phyloP scores from a whole-genome alignment of 1,139 yeast genomes.

The Pichia cactophila region DNA sequence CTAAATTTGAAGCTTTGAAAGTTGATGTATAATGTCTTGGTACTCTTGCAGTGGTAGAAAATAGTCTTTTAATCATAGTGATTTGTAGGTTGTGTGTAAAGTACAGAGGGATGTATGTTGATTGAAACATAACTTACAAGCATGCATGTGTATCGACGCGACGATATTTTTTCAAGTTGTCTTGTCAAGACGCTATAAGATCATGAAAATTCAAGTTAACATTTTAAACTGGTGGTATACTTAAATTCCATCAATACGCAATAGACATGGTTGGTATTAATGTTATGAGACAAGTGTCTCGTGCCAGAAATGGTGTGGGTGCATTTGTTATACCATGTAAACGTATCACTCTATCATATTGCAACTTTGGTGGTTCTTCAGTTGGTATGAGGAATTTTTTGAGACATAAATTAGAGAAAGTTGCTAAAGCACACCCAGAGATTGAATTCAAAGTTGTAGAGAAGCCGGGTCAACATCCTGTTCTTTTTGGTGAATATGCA shows the following conservation, averaged over 20 bases:
- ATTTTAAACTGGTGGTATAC: neutral
- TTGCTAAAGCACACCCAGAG: conserved; percentile 55
- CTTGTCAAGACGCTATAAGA: too few species aligned
- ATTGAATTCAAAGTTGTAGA: conserved; percentile 65
- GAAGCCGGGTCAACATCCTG: conserved; percentile 73
- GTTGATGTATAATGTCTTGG: conserved; percentile 21
- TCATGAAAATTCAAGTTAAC: neutral
- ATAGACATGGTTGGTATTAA: conserved; percentile 31
- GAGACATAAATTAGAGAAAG: conserved; percentile 42
- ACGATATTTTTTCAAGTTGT: neutral
- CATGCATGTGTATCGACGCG: neutral
- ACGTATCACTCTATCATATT: conserved; percentile 64
- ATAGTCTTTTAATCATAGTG: conserved; percentile 6
- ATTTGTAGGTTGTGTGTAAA: neutral
- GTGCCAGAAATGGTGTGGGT: conserved; percentile 75
- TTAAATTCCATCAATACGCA: neutral
- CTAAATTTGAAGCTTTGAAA: conserved; percentile 28
- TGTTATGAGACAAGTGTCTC: conserved; percentile 45
- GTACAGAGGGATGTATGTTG: neutral
- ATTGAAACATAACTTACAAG: too few species aligned
- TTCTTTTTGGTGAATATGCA: conserved; percentile 59
- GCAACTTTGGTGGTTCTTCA: conserved; percentile 96
- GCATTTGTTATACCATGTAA: conserved; percentile 72
- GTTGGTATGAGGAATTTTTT: conserved; percentile 71
- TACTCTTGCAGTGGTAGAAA: conserved; percentile 7